These are phyloP conservation scores for Panicum hallii DNA, from an alignment of 202 grass and related monocot species.

Conservation along the genomic window DNA sequence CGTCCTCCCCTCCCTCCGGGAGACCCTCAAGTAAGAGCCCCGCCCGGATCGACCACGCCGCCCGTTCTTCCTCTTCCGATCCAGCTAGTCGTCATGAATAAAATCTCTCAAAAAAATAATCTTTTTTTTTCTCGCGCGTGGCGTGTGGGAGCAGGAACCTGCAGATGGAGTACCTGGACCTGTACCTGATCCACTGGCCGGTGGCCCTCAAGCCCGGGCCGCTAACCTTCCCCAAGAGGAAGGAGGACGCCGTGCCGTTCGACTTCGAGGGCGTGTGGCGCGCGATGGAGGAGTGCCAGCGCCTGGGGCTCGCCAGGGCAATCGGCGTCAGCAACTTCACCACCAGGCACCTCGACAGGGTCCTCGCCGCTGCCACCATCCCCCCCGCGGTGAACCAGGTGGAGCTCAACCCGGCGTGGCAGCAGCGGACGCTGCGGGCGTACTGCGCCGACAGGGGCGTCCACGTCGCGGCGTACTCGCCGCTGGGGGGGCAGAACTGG, in stretches of 20 bases:
- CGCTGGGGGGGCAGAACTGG: constrained; percentile 63
- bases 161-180: constrained; percentile 74
- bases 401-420: constrained; percentile 73
- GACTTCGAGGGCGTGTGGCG: constrained; percentile 68
- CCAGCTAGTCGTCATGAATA: too few relatives aligned
- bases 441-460: constrained; percentile 60
- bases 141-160: constrained; percentile 40
- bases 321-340: constrained; percentile 92
- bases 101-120: too few relatives aligned
- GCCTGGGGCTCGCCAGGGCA: constrained; percentile 60
- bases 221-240: not conserved
- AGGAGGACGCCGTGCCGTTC: constrained; percentile 54
- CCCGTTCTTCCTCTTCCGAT: too few relatives aligned
- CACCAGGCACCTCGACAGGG: constrained; percentile 50
- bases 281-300: constrained; percentile 80
- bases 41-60: too few relatives aligned
- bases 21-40: constrained; percentile 54
- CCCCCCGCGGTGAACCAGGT: constrained; percentile 77
- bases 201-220: constrained; percentile 40
- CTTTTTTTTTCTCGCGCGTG: too few relatives aligned
- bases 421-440: constrained; percentile 51
- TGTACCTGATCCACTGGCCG: constrained; percentile 77
- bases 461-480: constrained; percentile 56
- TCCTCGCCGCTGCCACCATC: constrained; percentile 45
- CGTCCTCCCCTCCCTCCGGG: constrained; percentile 56